Conservation (phyloP, 2,329 filamentous ascomycete genomes). For the Penicillium fuscoglaucum region DNA sequence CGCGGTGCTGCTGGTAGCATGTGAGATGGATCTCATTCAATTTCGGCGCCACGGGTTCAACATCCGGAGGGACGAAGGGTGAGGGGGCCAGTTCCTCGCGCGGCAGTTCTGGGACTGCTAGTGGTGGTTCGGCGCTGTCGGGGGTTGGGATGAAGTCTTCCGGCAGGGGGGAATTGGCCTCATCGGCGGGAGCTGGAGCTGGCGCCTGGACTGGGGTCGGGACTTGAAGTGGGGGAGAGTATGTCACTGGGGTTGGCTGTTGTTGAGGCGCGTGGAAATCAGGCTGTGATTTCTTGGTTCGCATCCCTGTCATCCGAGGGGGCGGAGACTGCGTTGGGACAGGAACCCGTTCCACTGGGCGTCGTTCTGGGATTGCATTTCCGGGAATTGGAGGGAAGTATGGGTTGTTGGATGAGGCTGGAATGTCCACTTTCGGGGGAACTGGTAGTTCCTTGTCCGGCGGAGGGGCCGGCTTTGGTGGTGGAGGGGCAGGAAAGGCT, state of each 20-base stretch:
- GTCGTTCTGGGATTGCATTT: constrained; percentile 1
- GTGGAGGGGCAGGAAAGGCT: constrained; percentile 19
- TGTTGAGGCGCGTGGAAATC: constrained; percentile 3
- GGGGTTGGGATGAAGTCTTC: constrained; percentile 38
- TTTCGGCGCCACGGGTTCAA: constrained; percentile 36
- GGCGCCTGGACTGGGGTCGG: not conserved
- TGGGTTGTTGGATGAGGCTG: constrained; percentile 6
- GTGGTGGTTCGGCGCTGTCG: constrained; percentile 24
- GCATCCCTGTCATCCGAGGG: constrained; percentile 5
- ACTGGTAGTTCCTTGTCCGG: constrained; percentile 21
- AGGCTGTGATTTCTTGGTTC: constrained; percentile 1
- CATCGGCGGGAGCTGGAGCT: constrained; percentile 9
- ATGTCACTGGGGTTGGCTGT: not conserved
- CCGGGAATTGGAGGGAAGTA: constrained; percentile 8
- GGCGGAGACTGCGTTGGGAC: not conserved
- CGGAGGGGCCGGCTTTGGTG: constrained; percentile 30
- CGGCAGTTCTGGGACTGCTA: constrained; percentile 15
- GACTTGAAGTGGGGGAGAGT: not conserved
- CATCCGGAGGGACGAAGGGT: constrained; percentile 33
- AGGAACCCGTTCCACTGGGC: constrained; percentile 8
- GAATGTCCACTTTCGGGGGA: constrained; percentile 4
- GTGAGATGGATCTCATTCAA: constrained; percentile 39
- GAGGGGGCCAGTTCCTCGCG: constrained; percentile 14
- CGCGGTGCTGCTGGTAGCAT: constrained; percentile 44
- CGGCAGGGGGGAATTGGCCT: constrained; percentile 21